Percentiles rank a stretch among this genome's conserved stretches.
Conservation (phyloP, 805 yeast genomes). For the Myxozyma nipponensis region DNA sequence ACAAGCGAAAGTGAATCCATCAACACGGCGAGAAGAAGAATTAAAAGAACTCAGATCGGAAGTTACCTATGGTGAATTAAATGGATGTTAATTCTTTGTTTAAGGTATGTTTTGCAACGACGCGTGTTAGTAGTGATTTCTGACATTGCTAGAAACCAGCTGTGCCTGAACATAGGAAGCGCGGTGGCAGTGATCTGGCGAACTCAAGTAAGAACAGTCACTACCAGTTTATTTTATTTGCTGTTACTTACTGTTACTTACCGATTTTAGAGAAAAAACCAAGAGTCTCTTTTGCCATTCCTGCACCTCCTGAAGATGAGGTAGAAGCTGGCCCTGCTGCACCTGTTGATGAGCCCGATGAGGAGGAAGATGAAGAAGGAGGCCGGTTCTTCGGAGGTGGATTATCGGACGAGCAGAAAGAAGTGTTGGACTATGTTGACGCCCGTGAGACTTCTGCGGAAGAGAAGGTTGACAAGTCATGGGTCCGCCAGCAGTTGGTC, state of each 20-base stretch:
- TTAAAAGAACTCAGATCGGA: too few species aligned
- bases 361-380: slow-evolving; percentile 28
- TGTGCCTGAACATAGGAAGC: slow-evolving; percentile 11
- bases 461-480: slow-evolving; percentile 14
- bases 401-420: slow-evolving; percentile 22
- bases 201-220: slow-evolving; percentile 8
- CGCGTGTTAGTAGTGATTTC: neutral
- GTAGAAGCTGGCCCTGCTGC: neutral
- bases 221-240: neutral
- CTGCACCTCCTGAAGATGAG: neutral
- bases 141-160: neutral
- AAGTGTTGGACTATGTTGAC: slow-evolving; percentile 27
- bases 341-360: neutral
- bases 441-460: slow-evolving; percentile 8
- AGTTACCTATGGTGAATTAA: neutral
- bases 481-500: slow-evolving; percentile 18
- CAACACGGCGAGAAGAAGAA: too few species aligned
- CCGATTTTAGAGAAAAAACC: neutral
- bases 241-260: neutral
- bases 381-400: slow-evolving; percentile 31
- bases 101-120: slow-evolving; percentile 7
- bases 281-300: too few species aligned
- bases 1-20: too few species aligned
- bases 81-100: slow-evolving; percentile 18
- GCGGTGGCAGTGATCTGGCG: slow-evolving; percentile 9